Conservation (phyloP, 495 filamentous ascomycete genomes). For the Penicillium taxi region DNA sequence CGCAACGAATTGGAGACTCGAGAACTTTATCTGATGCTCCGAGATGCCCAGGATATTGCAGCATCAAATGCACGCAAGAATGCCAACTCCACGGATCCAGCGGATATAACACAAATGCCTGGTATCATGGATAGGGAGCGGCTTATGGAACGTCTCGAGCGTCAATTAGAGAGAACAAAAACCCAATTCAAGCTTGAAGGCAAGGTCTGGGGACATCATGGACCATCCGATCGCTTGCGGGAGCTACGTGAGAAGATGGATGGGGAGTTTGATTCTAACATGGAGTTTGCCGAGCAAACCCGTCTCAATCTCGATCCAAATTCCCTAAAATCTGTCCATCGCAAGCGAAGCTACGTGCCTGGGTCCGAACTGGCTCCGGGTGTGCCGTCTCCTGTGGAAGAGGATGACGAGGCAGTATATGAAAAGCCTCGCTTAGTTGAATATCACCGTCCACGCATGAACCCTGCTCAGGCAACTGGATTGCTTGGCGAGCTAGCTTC, state of each 20-base stretch:
- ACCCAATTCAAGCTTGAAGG: constrained; percentile 97
- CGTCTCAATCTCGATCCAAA: constrained; percentile 44
- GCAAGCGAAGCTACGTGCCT: constrained; percentile 50
- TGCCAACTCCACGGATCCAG: constrained; percentile 36
- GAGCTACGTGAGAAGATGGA: constrained; percentile 96
- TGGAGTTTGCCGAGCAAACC: constrained; percentile 46
- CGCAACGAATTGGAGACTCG: constrained; percentile 92
- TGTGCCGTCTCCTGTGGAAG: constrained; percentile 30
- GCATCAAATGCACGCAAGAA: constrained; percentile 72
- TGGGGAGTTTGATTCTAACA: constrained; percentile 41
- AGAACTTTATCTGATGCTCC: constrained; percentile 96
- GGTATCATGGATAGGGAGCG: constrained; percentile 88
- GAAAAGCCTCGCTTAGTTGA: constrained; percentile 61
- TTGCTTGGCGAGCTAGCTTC: constrained; percentile 73
- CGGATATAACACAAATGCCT: constrained; percentile 70
- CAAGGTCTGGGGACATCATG: constrained; percentile 80
- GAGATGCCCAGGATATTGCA: constrained; percentile 94
- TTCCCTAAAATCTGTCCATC: constrained; percentile 57
- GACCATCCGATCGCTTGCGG: constrained; percentile 83
- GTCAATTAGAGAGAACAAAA: constrained; percentile 92
- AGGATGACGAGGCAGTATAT: constrained; percentile 44
- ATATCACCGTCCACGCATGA: constrained; percentile 64
- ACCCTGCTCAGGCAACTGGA: constrained; percentile 62
- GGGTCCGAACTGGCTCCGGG: constrained; percentile 34
- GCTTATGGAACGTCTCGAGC: constrained; percentile 86